Evolutionary conservation across 768 basidiomycete species (phyloP), one percentile per base, ranked within the genome.

Genomic region (Suillus placidus): DNA sequence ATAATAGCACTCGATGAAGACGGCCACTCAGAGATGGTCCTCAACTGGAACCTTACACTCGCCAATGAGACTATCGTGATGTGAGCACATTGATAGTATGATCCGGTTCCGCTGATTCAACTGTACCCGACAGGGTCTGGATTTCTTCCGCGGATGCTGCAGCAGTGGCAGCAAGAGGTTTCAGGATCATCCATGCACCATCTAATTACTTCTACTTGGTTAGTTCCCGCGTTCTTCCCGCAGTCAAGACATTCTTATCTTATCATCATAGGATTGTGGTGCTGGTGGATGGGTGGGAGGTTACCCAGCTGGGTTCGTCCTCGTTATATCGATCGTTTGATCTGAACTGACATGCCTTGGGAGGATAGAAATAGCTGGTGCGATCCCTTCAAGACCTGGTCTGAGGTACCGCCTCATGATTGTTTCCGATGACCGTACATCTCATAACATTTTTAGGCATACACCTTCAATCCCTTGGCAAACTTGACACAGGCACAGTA

Each of bases 171-270:
- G 61, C 79, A 0, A 72, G 77, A 55, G 84, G 83, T 6, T 79
- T 74, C 71, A 71, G 80, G 13, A 72, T 87, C 38, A 74, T 87
- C 7, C 84, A 86, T 49, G 80, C 81, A 14, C 77, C 86, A 0
- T 80, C 78, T 9, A 78, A 87, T 68, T 85, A 82, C 76, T 85
- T 87, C 72, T 88, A 87, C 71, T 80, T 88, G 6, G 75, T 78
- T 38, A 65, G 73, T 47, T 34, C 2, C 38, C 16, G 32, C 6
- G 13, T 38, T 60, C 20, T 66, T 57, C 45, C 35, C 16, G 45
- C 20, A 32, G n/a, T 13, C 14, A 42, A 14, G 23, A 47, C 47
- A 40, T 16, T 2, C 66, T 61, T 37, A 67, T 51, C 43, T 57
- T 47, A 55, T 42, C 18, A 30, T 13, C 18, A 34, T 66, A 79